A percentile compares a stretch with the other conserved stretches of the same genome.
phyloP scores from a whole-genome alignment of 192 early-diverging fungal genomes.

The Rhizophagus prolifer region DNA sequence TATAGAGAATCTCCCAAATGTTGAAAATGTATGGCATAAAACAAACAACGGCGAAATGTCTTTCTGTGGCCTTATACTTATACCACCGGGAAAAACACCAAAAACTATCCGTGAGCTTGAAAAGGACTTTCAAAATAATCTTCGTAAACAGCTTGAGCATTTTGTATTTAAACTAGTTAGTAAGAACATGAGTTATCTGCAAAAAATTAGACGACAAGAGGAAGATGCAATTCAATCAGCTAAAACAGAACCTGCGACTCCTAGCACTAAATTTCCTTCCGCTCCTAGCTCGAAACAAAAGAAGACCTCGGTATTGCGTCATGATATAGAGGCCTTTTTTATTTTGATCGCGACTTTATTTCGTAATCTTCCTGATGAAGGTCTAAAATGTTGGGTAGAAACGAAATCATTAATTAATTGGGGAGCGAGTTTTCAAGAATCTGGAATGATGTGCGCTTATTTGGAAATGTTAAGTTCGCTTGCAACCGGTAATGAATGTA shows the following conservation, averaged over 20 bases:
- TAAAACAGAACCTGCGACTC: background rate
- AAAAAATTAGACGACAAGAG: constrained; percentile 65
- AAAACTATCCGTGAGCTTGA: constrained; percentile 15
- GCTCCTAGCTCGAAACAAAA: constrained; percentile 13
- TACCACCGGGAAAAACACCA: background rate
- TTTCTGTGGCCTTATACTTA: constrained; percentile 13
- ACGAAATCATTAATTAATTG: constrained; percentile 67
- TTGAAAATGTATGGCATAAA: constrained; percentile 13
- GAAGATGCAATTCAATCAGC: constrained; percentile 55
- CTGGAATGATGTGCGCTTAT: constrained; percentile 65
- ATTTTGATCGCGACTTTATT: constrained; percentile 72
- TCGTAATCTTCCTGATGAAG: constrained; percentile 71
- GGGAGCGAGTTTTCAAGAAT: constrained; percentile 59
- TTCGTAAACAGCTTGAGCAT: constrained; percentile 31
- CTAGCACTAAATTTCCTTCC: constrained; percentile 31
- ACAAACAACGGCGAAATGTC: constrained; percentile 2
- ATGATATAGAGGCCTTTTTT: constrained; percentile 72
- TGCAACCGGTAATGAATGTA: constrained; percentile 72
- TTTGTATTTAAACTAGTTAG: constrained; percentile 43
- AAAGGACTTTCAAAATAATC: constrained; percentile 30
- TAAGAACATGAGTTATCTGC: constrained; percentile 56
- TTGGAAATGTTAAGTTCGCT: constrained; percentile 83
- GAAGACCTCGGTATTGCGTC: constrained; percentile 33
- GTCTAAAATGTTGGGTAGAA: constrained; percentile 70
- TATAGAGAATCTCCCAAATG: background rate